Base-by-base conservation (phyloP, 805 yeast genomes). In the Tetrapisispora namnaoensis region DNA sequence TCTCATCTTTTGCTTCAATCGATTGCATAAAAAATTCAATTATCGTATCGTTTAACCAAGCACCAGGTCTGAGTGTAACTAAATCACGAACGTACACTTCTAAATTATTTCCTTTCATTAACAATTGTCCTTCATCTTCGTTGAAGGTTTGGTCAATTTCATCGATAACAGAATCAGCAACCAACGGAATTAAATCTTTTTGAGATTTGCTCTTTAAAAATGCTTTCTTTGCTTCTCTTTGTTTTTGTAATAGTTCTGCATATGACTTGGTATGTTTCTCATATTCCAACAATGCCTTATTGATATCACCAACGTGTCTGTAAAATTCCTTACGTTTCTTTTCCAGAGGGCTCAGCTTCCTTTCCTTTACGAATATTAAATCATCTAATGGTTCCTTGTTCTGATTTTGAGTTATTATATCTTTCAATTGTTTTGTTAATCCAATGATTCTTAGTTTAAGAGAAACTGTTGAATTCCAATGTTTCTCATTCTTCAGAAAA, bases 21-120 rank as follows among this genome's bases (percentile, higher is more conserved):
- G 63, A 56, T 44, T 69, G 68, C 58, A 90, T 70, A 62, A 83
- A 91, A 56, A 81, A 83, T 60, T 93, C 98, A 50, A 93, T 90
- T 4, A 93, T 75, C 41, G 82, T 86, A 65, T 93, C 99, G 62
- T 93, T 93, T 30, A 93, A 73, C 99, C 99, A 93, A 37, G 74
- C 68, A 5, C 83, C 73, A 47, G 83, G 85, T 9, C 74, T 67
- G 34, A 93, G 70, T 0, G 96, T 88, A 42, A 74, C 72, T 48
- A 91, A 65, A 62, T 93, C 99, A 34, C 77, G 68, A 0, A 76
- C 75, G 4, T 69, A 67, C 2, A 90, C 75, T 45, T 85, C 91
- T 40, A 90, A 77, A 39, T 66, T 68, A 36, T 62, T 62, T 62
- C 63, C 21, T 60, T 55, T 1, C 63, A 41, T 14, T 8, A 46